phyloP scores from a whole-genome alignment of 1,284 basidiomycete genomes.

The Irpex sp. region DNA sequence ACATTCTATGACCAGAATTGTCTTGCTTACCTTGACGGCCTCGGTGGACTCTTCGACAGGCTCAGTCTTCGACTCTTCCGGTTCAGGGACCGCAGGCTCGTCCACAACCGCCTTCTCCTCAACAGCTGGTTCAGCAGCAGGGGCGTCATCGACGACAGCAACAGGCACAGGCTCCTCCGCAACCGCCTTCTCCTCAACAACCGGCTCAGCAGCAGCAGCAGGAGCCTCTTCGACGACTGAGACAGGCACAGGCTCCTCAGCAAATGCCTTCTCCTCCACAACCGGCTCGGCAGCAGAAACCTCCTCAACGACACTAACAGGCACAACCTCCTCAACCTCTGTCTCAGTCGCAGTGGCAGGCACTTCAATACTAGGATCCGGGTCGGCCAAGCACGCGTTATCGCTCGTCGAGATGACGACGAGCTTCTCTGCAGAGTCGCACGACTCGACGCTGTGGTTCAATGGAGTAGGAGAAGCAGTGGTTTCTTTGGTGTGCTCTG shows the following conservation, averaged over 20 bases:
- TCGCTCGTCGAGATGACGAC: not conserved
- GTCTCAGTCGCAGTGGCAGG: not conserved
- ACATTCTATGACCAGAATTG: not conserved
- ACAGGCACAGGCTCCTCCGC: not conserved
- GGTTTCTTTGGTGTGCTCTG: not conserved
- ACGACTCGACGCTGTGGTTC: not conserved
- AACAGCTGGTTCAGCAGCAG: not conserved
- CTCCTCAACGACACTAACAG: not conserved
- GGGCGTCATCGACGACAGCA: not conserved
- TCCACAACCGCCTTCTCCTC: slow-evolving; percentile 1
- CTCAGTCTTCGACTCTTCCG: not conserved
- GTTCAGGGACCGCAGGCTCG: not conserved
- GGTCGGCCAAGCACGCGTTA: not conserved
- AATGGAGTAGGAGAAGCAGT: not conserved
- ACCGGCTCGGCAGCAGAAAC: not conserved
- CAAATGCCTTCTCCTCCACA: too few species aligned
- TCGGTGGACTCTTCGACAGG: too few species aligned
- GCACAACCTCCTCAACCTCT: not conserved
- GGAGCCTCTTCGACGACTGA: not conserved
- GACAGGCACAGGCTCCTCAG: not conserved
- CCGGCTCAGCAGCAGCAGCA: not conserved
- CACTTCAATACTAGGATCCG: not conserved
- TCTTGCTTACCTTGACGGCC: not conserved
- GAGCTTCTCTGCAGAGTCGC: not conserved
- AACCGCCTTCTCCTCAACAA: not conserved